Evolutionary conservation across 1,284 basidiomycete species (phyloP), one percentile per base, ranked within the genome.

Genomic region (Cutaneotrichosporon arboriforme): DNA sequence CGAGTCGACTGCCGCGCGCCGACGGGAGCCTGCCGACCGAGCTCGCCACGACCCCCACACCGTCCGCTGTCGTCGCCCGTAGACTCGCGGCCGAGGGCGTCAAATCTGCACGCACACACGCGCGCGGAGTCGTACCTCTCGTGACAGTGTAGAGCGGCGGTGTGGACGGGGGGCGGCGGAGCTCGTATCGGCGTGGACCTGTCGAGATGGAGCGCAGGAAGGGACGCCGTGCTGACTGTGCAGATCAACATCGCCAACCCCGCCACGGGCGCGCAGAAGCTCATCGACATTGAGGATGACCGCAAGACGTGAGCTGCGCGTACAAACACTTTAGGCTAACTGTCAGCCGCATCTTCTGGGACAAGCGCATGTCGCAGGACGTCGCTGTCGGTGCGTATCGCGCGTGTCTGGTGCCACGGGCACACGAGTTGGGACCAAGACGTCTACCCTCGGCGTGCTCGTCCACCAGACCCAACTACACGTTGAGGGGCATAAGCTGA

Each of bases 171-270:
- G n/a, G n/a, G n/a, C n/a, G n/a, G n/a, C n/a, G n/a, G 31, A 5
- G n/a, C 26, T 33, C 42, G 14, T 15, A 7, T 8, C 22, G 38
- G 10, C 23, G 20, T 2, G 10, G 41, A 17, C 33, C 22, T 20
- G 49, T 17, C 15, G n/a, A 20, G 20, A 35, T n/a, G 17, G 22
- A n/a, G 33, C 34, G 20, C 10, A n/a, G 8, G 26, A 22, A n/a
- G 20, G 20, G 43, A 41, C 21, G 10, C 13, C 21, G 21, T 22
- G 40, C 43, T 45, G 43, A 45, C 43, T 7, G 20, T 15, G 92
- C 96, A 96, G 85, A 80, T 96, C 79, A 96, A 94, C 83, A 88
- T 97, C 77, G 88, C 92, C 77, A 93, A 90, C 82, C 87, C 88
- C 77, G 90, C 90, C 68, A 97, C 93, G 63, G 93, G 92, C 77